These are phyloP conservation scores for Tolypocladium album DNA, from an alignment of 2,329 filamentous ascomycete genomes.

Conservation along the genomic window DNA sequence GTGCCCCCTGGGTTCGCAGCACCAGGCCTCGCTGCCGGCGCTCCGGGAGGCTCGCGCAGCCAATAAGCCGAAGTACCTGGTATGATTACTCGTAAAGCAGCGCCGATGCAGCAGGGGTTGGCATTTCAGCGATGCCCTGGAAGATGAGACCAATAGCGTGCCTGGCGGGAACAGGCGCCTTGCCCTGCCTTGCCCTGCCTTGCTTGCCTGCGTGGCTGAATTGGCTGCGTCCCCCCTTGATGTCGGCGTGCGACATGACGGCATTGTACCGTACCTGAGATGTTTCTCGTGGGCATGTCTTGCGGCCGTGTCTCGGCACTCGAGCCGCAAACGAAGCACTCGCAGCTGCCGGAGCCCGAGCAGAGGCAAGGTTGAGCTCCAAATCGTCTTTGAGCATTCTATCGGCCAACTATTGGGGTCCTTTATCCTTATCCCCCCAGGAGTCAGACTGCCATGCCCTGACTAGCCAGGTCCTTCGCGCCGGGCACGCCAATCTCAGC, in stretches of 20 bases:
- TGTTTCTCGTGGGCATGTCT: not conserved
- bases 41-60: too few relatives aligned
- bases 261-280: too few relatives aligned
- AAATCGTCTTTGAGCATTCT: not conserved
- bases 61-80: too few relatives aligned
- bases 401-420: not conserved
- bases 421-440: not conserved
- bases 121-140: not conserved
- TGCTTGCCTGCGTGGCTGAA: too few relatives aligned
- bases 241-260: not conserved
- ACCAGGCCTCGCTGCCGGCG: too few relatives aligned
- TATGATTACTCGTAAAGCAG: too few relatives aligned
- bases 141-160: not conserved
- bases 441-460: too few relatives aligned
- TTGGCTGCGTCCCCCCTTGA: not conserved
- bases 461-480: not conserved
- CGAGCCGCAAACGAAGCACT: not conserved
- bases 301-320: not conserved
- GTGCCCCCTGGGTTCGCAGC: too few relatives aligned
- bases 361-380: not conserved
- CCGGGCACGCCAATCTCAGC: not conserved
- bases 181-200: not conserved
- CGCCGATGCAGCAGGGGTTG: too few relatives aligned
- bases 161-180: not conserved
- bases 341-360: not conserved